Conservation (phyloP, 306 rosid species). For the Hippophae gyantsensis region DNA sequence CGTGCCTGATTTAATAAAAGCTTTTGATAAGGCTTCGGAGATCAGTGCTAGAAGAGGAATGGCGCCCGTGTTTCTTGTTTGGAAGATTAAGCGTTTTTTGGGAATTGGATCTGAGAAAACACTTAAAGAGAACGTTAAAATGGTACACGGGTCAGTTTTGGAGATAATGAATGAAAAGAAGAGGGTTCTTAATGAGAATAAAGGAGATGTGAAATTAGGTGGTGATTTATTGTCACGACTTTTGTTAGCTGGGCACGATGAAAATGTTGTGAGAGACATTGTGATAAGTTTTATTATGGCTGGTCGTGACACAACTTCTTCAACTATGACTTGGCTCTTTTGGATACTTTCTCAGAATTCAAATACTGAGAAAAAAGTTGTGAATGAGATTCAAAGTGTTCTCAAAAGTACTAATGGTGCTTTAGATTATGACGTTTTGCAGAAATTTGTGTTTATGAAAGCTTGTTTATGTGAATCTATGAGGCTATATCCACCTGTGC, state of each 20-base stretch:
- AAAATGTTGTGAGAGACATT: conserved; percentile 18
- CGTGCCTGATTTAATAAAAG: conserved; percentile 5
- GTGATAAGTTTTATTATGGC: conserved; percentile 23
- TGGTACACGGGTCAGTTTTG: conserved; percentile 6
- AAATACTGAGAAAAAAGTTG: neutral
- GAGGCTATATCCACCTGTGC: conserved; percentile 21
- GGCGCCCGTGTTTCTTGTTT: conserved; percentile 4
- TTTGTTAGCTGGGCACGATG: conserved; percentile 5
- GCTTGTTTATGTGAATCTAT: conserved; percentile 19
- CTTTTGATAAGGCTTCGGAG: conserved; percentile 17
- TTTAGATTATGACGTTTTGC: conserved; percentile 12
- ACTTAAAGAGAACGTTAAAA: conserved; percentile 6
- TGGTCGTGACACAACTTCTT: conserved; percentile 19
- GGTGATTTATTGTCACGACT: conserved; percentile 17
- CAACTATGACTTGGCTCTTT: conserved; percentile 23
- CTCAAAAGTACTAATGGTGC: neutral
- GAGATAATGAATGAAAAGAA: conserved; percentile 12
- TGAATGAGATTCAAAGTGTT: neutral
- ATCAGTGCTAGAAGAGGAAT: conserved; percentile 1
- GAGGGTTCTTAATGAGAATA: neutral
- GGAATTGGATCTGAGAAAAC: conserved; percentile 14
- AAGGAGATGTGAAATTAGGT: neutral
- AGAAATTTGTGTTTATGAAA: conserved; percentile 14
- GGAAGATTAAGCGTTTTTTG: conserved; percentile 18
- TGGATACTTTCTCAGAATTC: conserved; percentile 19